Percentiles rank a stretch among this genome's conserved stretches.
Evolutionary conservation across 768 basidiomycete species (phyloP).

Genomic region (Russula dissimulans): DNA sequence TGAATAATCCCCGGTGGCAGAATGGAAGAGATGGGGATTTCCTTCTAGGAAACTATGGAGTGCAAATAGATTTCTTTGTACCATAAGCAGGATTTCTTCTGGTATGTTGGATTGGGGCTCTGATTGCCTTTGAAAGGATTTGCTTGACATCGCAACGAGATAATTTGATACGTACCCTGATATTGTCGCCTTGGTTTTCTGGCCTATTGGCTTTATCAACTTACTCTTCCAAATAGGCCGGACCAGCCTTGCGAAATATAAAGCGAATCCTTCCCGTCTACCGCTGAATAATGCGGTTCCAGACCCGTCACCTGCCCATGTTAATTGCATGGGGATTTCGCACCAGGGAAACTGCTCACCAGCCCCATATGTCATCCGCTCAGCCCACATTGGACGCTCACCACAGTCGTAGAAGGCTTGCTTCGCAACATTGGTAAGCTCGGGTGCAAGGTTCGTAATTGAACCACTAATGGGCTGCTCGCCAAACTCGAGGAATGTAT

Average conservation of each 20-base stretch:
- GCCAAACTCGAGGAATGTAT: constrained; percentile 62
- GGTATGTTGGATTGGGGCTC: constrained; percentile 35
- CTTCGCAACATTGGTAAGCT: constrained; percentile 63
- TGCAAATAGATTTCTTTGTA: constrained; percentile 72
- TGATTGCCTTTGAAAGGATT: constrained; percentile 5
- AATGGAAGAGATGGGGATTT: constrained; percentile 81
- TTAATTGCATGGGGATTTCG: not conserved
- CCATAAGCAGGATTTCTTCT: constrained; percentile 52
- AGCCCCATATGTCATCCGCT: constrained; percentile 67
- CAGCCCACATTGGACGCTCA: constrained; percentile 75
- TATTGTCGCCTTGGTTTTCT: too few species aligned
- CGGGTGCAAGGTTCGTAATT: constrained; percentile 46
- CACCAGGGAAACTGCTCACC: constrained; percentile 31
- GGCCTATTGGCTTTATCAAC: constrained; percentile 40
- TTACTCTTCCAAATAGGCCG: constrained; percentile 83
- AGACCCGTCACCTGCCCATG: constrained; percentile 26
- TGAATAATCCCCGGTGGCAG: constrained; percentile 60
- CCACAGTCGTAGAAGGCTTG: constrained; percentile 84
- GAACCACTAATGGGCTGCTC: constrained; percentile 38
- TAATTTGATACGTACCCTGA: constrained; percentile 35
- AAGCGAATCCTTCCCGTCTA: constrained; percentile 76
- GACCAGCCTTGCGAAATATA: constrained; percentile 80
- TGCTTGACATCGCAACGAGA: not conserved
- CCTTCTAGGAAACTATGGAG: constrained; percentile 69
- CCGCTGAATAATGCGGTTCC: constrained; percentile 78